These are phyloP conservation scores for Blastocystis sp. DNA, from an alignment of 352 stramenopile species.

Conservation along the genomic window DNA sequence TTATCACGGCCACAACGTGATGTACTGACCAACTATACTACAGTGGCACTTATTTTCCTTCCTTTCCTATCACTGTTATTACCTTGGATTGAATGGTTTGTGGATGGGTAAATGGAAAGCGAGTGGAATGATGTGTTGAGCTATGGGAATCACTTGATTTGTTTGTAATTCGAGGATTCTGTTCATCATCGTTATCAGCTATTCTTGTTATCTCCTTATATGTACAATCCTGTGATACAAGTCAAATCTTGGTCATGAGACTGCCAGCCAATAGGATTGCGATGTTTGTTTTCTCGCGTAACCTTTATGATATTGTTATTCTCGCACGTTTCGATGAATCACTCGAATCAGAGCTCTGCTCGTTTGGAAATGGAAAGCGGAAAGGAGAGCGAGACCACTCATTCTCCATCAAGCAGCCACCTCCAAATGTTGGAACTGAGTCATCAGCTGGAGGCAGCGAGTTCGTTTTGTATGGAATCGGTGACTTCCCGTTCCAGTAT, in stretches of 20 bases:
- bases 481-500: too few species aligned
- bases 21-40: constrained; percentile 58
- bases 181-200: too few species aligned
- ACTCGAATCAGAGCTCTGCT: too few species aligned
- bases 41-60: constrained; percentile 18
- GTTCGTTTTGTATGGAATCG: background rate
- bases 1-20: constrained; percentile 57
- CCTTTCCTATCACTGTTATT: background rate
- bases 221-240: too few species aligned
- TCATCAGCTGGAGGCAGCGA: constrained; percentile 21
- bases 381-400: background rate
- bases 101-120: too few species aligned
- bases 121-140: too few species aligned
- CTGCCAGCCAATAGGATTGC: background rate
- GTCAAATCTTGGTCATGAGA: background rate
- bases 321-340: background rate
- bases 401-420: background rate
- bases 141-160: too few species aligned
- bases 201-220: too few species aligned
- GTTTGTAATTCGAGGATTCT: too few species aligned
- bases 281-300: background rate
- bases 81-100: too few species aligned
- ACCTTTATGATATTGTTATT: background rate
- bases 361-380: too few species aligned
- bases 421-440: background rate